Conservation (phyloP, 2,329 filamentous ascomycete species). For the Venturia oleaginea region DNA sequence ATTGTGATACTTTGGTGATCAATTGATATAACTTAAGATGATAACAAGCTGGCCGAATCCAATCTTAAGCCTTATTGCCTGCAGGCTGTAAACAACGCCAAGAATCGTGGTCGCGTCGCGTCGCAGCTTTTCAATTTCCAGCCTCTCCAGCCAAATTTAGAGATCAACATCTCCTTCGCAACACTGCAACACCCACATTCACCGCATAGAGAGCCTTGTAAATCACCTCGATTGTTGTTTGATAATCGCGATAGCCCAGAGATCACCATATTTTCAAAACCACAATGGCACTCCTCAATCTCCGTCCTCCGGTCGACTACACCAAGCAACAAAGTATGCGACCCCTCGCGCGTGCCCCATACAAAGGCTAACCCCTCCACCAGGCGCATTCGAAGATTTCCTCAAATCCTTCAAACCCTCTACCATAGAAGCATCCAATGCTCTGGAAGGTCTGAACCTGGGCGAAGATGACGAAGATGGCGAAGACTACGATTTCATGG, state of each 20-base stretch:
- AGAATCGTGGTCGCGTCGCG: not conserved
- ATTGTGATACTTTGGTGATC: not conserved
- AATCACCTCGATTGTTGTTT: not conserved
- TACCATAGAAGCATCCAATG: constrained; percentile 62
- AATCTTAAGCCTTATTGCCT: too few relatives aligned
- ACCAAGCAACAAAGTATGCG: constrained; percentile 66
- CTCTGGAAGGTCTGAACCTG: constrained; percentile 75
- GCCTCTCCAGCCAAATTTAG: not conserved
- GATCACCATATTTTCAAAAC: not conserved
- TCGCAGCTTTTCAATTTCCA: not conserved
- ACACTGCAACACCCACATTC: not conserved
- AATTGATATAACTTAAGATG: not conserved
- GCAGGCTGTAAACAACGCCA: too few relatives aligned
- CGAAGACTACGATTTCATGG: constrained; percentile 90
- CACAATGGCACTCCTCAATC: constrained; percentile 77
- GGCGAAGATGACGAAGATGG: constrained; percentile 83
- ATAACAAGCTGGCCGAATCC: too few relatives aligned
- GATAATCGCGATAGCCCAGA: not conserved
- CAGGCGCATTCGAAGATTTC: constrained; percentile 80
- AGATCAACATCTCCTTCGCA: not conserved
- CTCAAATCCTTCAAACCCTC: constrained; percentile 80
- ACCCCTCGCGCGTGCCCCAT: constrained; percentile 17
- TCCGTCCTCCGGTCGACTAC: constrained; percentile 76
- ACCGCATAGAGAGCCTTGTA: not conserved
- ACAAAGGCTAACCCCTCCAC: constrained; percentile 26